Evolutionary conservation across 148 eudicot genomes (phyloP).

Genomic region (Diospyros lotus): DNA sequence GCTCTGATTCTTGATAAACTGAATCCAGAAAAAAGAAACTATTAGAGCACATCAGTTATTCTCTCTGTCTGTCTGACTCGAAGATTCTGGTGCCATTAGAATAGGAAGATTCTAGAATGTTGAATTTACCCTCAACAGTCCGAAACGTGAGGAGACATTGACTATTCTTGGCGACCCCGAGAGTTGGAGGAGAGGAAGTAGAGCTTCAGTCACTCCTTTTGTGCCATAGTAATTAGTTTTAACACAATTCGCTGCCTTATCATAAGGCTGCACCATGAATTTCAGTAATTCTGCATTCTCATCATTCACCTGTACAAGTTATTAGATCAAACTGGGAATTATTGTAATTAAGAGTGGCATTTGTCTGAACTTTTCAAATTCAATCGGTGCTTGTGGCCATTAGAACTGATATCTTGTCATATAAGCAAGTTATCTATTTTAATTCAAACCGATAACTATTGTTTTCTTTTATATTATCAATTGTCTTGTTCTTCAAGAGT

Average conservation of each 20-base stretch:
- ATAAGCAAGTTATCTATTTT: no score
- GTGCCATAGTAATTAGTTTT: conserved; percentile 43
- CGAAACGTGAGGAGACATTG: conserved; percentile 28
- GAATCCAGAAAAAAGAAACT: not conserved
- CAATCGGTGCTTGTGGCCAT: no score
- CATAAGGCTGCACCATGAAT: not conserved
- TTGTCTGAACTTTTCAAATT: no score
- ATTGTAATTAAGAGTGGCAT: no score
- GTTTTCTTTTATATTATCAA: no score
- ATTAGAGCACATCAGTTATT: not conserved
- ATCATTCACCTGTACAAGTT: no score
- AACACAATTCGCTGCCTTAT: conserved; percentile 33
- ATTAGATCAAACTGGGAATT: no score
- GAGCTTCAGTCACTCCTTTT: conserved; percentile 23
- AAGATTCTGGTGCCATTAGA: not conserved
- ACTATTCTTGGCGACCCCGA: conserved; percentile 40
- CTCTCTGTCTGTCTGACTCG: not conserved
- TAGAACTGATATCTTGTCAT: no score
- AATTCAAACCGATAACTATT: no score
- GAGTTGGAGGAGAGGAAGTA: conserved; percentile 40
- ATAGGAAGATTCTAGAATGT: not conserved
- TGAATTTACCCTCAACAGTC: conserved; percentile 20
- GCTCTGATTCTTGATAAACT: conserved; percentile 11
- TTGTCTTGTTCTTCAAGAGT: no score
- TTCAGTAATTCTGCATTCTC: no score